Base-by-base conservation (phyloP, 352 stramenopile species). In the Phytophthora pisi region DNA sequence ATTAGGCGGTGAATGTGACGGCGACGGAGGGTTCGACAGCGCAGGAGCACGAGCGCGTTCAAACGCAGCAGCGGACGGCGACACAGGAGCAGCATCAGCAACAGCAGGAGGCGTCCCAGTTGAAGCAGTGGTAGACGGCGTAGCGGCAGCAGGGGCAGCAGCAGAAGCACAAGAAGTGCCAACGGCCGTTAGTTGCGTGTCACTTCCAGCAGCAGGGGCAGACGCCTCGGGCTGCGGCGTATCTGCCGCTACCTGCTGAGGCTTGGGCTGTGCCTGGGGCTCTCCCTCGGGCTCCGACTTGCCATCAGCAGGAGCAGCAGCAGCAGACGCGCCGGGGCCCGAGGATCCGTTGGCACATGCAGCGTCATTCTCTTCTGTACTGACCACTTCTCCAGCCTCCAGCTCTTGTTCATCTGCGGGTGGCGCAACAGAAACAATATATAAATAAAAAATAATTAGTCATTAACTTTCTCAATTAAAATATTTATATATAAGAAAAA, bases 311-410 rank as follows among this genome's bases (percentile, higher is more conserved):
- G 40, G 38, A 68, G 51, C 66, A 56, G 40, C 64, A 77, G 68
- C 66, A 56, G 46, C 64, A 77, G 68, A 71, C 59, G 64, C 59
- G 47, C 56, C 53, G 31, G 23, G 15, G 54, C 59, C 64, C 50
- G 46, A 67, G 67, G 55, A 23, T 66, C 53, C 63, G 30, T 73
- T 73, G 46, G 57, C 64, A 70, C 68, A 63, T 60, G 56, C 45
- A 70, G 55, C 57, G n/a, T 63, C 45, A 68, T 73, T 74, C 16
- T 76, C 72, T 64, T 72, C 53, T 13, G 38, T 77, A 88, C 72
- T 82, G 61, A 88, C 77, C 77, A 85, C 72, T 84, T 86, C 77
- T 66, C 79, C 79, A 59, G 77, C 79, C 70, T 88, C 79, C 24
- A 84, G 68, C 26, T 88, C 79, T 61, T 77, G 60, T 30, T 84